Percentiles rank a stretch among this genome's conserved stretches.
phyloP scores from a whole-genome alignment of 495 filamentous ascomycete species.

The Talaromyces proteolyticus region DNA sequence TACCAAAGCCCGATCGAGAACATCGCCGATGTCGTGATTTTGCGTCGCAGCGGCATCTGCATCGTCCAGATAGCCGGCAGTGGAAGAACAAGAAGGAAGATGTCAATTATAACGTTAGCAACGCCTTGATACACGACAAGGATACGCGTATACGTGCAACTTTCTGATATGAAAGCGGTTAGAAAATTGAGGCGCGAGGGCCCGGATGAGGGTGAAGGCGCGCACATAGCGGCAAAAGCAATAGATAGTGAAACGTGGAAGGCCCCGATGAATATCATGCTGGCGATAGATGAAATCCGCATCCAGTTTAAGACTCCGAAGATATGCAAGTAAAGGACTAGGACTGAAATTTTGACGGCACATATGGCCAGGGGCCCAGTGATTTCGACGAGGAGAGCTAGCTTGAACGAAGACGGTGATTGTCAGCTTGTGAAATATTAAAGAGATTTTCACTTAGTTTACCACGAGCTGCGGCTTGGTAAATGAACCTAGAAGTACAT shows the following conservation, averaged over 20 bases:
- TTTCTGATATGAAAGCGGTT: conserved; percentile 1
- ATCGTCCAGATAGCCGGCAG: conserved; percentile 12
- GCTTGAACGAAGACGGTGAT: neutral
- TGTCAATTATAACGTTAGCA: conserved; percentile 12
- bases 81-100: conserved; percentile 16
- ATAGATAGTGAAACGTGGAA: conserved; percentile 2
- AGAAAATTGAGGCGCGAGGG: conserved; percentile 6
- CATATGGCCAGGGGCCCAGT: conserved; percentile 11
- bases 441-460: neutral
- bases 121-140: conserved; percentile 4
- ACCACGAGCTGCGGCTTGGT: neutral
- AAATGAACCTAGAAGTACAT: neutral
- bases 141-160: neutral
- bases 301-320: conserved; percentile 12
- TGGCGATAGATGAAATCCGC: conserved; percentile 2
- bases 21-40: conserved; percentile 9
- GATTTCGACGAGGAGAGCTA: conserved; percentile 10
- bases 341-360: conserved; percentile 14
- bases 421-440: neutral
- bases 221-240: conserved; percentile 2
- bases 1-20: conserved; percentile 13
- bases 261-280: conserved; percentile 8
- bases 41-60: conserved; percentile 9
- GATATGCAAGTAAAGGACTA: conserved; percentile 10
- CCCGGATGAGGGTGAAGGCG: conserved; percentile 1